Conservation (phyloP, 768 basidiomycete genomes). For the Russula vinacea region DNA sequence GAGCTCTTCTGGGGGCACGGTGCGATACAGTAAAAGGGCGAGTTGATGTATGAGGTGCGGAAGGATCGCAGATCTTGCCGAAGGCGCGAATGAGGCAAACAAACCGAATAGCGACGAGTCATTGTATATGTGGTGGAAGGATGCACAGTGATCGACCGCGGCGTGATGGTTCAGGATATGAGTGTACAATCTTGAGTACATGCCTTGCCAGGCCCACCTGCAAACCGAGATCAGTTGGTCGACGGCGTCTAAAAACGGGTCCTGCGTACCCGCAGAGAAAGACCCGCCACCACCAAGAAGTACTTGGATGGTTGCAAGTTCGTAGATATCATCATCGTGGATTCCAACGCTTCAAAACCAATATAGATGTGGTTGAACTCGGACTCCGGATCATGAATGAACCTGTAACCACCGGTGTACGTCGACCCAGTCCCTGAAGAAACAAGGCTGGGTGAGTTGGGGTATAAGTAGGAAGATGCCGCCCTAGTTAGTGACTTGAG, state of each 20-base stretch:
- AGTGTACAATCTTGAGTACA: conserved; percentile 97
- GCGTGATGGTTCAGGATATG: conserved; percentile 93
- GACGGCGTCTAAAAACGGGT: neutral
- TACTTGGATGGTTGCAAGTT: conserved; percentile 90
- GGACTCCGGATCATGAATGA: conserved; percentile 54
- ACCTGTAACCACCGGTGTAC: conserved; percentile 84
- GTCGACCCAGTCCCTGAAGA: conserved; percentile 35
- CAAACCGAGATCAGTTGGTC: conserved; percentile 18
- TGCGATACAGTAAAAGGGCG: conserved; percentile 70
- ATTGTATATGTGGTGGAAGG: conserved; percentile 96
- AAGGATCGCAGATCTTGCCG: conserved; percentile 56
- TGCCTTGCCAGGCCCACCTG: conserved; percentile 95
- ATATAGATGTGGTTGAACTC: conserved; percentile 94
- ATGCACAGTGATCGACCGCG: conserved; percentile 90
- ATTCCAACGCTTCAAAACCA: conserved; percentile 87
- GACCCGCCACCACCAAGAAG: conserved; percentile 93
- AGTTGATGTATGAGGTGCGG: conserved; percentile 87
- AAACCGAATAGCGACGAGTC: conserved; percentile 93
- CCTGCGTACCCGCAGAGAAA: conserved; percentile 78
- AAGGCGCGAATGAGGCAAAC: conserved; percentile 78
- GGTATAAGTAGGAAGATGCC: conserved; percentile 69
- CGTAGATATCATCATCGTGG: conserved; percentile 87
- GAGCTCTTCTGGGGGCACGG: conserved; percentile 66
- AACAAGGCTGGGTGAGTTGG: conserved; percentile 32
- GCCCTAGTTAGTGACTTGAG: conserved; percentile 72